A percentile compares a stretch with the other conserved stretches of the same genome.
Evolutionary conservation across 208 protist species (phyloP).

Genomic region (Phytomonas serpens): DNA sequence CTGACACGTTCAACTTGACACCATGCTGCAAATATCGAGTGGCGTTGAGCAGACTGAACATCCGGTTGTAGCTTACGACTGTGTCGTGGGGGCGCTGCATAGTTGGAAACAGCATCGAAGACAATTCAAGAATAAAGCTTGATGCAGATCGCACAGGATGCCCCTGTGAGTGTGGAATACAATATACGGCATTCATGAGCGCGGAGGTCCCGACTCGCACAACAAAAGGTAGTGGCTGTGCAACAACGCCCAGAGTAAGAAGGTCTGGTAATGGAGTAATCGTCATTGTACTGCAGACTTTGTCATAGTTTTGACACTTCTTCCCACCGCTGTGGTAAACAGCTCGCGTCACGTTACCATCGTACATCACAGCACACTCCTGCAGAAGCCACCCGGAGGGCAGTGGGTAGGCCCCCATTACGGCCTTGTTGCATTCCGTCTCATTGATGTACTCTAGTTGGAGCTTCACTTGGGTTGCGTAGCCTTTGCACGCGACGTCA

Average conservation of each 20-base stretch:
- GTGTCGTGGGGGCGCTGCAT: constrained; percentile 23
- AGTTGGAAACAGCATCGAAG: constrained; percentile 40
- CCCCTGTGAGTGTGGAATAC: constrained; percentile 28
- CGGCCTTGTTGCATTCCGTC: constrained; percentile 30
- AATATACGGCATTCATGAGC: constrained; percentile 36
- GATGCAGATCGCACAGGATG: constrained; percentile 6
- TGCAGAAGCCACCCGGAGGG: constrained; percentile 47
- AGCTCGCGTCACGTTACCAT: constrained; percentile 19
- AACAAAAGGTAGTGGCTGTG: constrained; percentile 55
- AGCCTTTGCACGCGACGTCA: constrained; percentile 34
- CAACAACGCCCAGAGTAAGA: constrained; percentile 25
- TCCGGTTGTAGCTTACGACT: constrained; percentile 25
- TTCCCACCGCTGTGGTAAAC: constrained; percentile 6
- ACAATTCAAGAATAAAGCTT: constrained; percentile 22
- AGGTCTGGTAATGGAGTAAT: constrained; percentile 18
- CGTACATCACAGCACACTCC: constrained; percentile 24
- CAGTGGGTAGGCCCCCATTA: constrained; percentile 59
- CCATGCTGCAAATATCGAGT: constrained; percentile 16
- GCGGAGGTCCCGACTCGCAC: constrained; percentile 37
- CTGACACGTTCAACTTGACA: constrained; percentile 19
- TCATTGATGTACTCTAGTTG: constrained; percentile 66
- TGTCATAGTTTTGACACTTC: neutral
- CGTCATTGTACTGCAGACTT: constrained; percentile 14
- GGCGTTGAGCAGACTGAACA: constrained; percentile 20
- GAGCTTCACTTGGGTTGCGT: constrained; percentile 43